A percentile compares a stretch with the other conserved stretches of the same genome.
Conservation (phyloP, 768 basidiomycete species). For the Guyanaporus albipodus region DNA sequence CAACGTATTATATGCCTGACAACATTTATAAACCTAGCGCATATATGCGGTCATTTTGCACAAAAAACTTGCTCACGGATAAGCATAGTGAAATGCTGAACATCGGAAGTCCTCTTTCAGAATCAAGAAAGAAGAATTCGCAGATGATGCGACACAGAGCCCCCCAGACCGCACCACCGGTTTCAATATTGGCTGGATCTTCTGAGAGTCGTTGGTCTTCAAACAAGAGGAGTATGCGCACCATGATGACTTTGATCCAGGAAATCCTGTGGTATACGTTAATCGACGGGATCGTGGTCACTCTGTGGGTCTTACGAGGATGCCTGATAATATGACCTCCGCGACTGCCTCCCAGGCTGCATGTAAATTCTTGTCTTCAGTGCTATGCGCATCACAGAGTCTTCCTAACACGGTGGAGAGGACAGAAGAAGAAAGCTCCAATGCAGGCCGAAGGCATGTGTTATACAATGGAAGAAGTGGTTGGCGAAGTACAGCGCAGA, state of each 20-base stretch:
- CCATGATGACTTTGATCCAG: constrained; percentile 20
- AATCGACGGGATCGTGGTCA: constrained; percentile 2
- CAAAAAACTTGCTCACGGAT: constrained; percentile 19
- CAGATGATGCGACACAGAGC: constrained; percentile 32
- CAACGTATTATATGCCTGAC: constrained; percentile 51
- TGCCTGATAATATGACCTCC: constrained; percentile 48
- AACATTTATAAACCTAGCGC: constrained; percentile 14
- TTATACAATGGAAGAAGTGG: constrained; percentile 44
- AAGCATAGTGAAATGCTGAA: constrained; percentile 25
- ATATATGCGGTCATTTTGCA: constrained; percentile 26
- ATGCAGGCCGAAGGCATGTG: constrained; percentile 34
- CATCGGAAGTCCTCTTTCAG: constrained; percentile 11
- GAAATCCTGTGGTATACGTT: constrained; percentile 20
- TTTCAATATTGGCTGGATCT: constrained; percentile 13
- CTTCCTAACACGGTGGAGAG: constrained; percentile 40
- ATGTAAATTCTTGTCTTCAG: constrained; percentile 18
- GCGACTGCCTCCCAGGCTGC: constrained; percentile 45
- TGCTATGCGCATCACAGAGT: constrained; percentile 27
- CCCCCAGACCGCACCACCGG: constrained; percentile 26
- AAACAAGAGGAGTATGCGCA: constrained; percentile 6
- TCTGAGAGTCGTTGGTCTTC: not conserved
- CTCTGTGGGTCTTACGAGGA: constrained; percentile 36
- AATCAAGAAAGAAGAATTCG: constrained; percentile 35
- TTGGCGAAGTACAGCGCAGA: constrained; percentile 40
- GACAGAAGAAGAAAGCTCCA: constrained; percentile 41